Base-by-base conservation (phyloP, 306 rosid genomes). In the Fragaria iinumae region DNA sequence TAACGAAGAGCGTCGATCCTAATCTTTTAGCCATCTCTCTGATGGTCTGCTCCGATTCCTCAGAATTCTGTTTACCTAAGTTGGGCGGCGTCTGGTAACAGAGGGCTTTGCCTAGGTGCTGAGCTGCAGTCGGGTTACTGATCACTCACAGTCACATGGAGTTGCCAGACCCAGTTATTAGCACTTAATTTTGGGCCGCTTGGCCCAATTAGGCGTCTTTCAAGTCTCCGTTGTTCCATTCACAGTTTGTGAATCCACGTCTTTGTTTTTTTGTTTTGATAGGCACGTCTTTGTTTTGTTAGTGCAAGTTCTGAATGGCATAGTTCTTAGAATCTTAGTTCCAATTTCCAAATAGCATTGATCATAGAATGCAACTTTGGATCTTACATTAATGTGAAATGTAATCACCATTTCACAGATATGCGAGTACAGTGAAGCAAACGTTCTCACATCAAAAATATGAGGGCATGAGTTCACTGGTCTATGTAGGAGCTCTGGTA, bases 1-100 rank as follows among this genome's bases (percentile, higher is more conserved):
- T 78, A 52, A 93, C 77, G 48, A 89, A 91, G 39, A 93, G 87
- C 67, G 65, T 81, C 23, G 83, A 21, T 50, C 88, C 84, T 18
- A 87, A 68, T 84, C 82, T 49, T 44, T 86, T 83, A 4, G 87
- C 85, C 96, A 91, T 93, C 48, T 62, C 73, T 11, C 36, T 38
- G 67, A 11, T 53, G 5, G 6, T 49, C 44, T 71, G 16, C 8
- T 17, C 36, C 17, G 16, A 59, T 23, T 23, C 36, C 65, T 57
- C 65, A 57, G 65, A 57, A 23, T 39, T 59, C 38, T 59, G 65
- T 25, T 23, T 12, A 39, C 62, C 57, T n/a, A 6, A 52, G 57
- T 52, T 52, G 14, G 29, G 1, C 21, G 13, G 59, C 59, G 17
- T 52, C 62, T 9, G 12, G 11, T 0, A 20, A 8, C 62, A 21